Evolutionary conservation across 192 early-diverging fungal species (phyloP).

Genomic region (Mortierella claussenii): DNA sequence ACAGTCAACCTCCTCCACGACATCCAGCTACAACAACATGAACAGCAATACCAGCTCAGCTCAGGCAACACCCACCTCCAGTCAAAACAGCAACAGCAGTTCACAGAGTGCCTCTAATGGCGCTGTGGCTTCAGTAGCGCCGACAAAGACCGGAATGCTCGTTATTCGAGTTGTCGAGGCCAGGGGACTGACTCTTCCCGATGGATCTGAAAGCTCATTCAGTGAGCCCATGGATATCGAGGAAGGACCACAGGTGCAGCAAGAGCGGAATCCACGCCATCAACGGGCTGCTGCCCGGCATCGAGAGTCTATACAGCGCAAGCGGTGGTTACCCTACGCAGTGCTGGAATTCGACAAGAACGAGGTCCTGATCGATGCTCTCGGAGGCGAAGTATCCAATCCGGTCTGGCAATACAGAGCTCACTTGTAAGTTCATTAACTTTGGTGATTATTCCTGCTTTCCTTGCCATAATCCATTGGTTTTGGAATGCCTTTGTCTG

Average conservation of each 20-base stretch:
- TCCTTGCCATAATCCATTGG: not conserved
- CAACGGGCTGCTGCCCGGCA: slow-evolving; percentile 27
- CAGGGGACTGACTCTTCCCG: slow-evolving; percentile 75
- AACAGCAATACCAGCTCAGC: slow-evolving; percentile 42
- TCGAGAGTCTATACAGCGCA: slow-evolving; percentile 64
- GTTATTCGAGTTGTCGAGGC: slow-evolving; percentile 88
- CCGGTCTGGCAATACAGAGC: slow-evolving; percentile 83
- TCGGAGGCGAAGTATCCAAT: slow-evolving; percentile 79
- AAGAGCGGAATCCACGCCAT: too few relatives aligned
- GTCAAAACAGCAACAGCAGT: slow-evolving; percentile 3
- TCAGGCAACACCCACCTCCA: too few relatives aligned
- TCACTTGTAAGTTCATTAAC: slow-evolving; percentile 72
- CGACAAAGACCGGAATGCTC: slow-evolving; percentile 65
- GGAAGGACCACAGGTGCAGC: slow-evolving; percentile 31
- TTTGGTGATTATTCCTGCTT: not conserved
- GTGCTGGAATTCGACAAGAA: slow-evolving; percentile 97
- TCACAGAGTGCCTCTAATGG: not conserved
- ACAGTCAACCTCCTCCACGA: slow-evolving; percentile 1
- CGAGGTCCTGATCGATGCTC: slow-evolving; percentile 85
- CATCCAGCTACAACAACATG: slow-evolving; percentile 40
- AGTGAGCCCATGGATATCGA: slow-evolving; percentile 51
- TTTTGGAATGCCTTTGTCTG: too few relatives aligned
- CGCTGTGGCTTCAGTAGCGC: not conserved
- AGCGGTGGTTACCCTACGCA: slow-evolving; percentile 83
- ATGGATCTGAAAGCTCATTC: slow-evolving; percentile 71